Base-by-base conservation (phyloP, 2,329 filamentous ascomycete genomes). In the Cladophialophora yegresii region DNA sequence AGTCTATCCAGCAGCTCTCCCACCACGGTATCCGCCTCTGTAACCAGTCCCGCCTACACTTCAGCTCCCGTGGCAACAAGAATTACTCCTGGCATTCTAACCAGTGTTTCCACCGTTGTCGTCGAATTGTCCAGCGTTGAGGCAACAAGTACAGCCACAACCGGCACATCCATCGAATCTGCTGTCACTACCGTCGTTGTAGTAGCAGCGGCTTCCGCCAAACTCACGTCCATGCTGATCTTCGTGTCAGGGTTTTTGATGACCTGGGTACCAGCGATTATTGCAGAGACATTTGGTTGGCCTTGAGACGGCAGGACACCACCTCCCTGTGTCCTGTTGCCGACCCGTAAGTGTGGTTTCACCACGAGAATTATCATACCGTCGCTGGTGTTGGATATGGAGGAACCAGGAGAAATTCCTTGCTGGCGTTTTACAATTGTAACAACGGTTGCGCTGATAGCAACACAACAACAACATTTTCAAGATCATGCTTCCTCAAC, bases 21-120 rank as follows among this genome's bases (percentile, higher is more conserved):
- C 3, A 22, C 20, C 47, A 23, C 47, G 20, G 22, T 28, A 3
- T 33, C 40, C 7, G 40, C 13, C 20, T 47, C 55, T 50, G 9
- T 9, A 9, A 23, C 47, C 22, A 50, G 47, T 28, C 1, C 47
- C 12, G 26, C 47, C 23, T 50, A 2, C 20, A 50, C 3, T 26
- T 26, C 47, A 9, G 12, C 22, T 20, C 23, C 47, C 8, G 20
- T 28, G 47, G 3, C 26, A 13, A 47, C 23, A 4, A 9, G 47
- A 23, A 26, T 23, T 3, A 4, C 20, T 49, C 55, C 23, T 28
- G 36, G 12, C 36, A 20, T 57, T 6, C 20, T 45, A 12, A 58
- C 55, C 7, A 58, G 55, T 28, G 45, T 45, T 7, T 58, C 55
- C 2, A 58, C 55, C 6, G 55, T 58, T 12, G 26, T 58, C 16